phyloP scores from a whole-genome alignment of 208 protist species.

The Wallacemonas rigidus region DNA sequence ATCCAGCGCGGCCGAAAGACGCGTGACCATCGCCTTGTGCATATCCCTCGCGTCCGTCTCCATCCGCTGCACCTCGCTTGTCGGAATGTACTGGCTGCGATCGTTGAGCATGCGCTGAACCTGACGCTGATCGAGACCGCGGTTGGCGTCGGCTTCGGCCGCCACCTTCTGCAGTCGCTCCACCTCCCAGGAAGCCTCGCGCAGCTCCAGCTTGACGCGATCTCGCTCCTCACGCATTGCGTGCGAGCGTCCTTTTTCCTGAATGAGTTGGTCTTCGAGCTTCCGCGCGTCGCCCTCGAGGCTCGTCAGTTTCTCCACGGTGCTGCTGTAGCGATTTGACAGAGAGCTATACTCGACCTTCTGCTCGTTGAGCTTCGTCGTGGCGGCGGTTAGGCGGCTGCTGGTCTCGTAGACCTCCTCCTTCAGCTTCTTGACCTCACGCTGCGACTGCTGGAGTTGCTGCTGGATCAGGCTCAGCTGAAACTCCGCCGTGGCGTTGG shows the following conservation, averaged over 20 bases:
- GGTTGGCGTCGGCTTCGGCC: conserved; percentile 41
- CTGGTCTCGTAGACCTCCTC: conserved; percentile 52
- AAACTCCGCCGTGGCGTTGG: conserved; percentile 49
- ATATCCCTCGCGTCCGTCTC: conserved; percentile 42
- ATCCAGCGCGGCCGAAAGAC: conserved; percentile 41
- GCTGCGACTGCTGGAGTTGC: conserved; percentile 54
- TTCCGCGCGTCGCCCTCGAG: conserved; percentile 45
- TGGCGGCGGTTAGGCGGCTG: conserved; percentile 32
- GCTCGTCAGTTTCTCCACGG: conserved; percentile 61
- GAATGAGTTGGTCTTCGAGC: conserved; percentile 67
- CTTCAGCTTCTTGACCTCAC: conserved; percentile 50
- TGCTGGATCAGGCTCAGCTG: conserved; percentile 63
- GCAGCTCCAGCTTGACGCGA: conserved; percentile 29
- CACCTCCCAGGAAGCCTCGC: conserved; percentile 36
- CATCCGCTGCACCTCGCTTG: conserved; percentile 52
- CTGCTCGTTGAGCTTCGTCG: conserved; percentile 59
- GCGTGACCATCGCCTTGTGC: conserved; percentile 37
- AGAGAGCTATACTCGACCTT: conserved; percentile 64
- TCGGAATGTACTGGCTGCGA: conserved; percentile 61
- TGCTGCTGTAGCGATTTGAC: conserved; percentile 56
- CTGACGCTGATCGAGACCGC: conserved; percentile 53
- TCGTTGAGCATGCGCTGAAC: conserved; percentile 68
- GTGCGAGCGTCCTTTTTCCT: conserved; percentile 40
- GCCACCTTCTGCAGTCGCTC: conserved; percentile 48
- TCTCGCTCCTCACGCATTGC: conserved; percentile 51